Base-by-base conservation (phyloP, 1,284 basidiomycete species). In the Cutaneotrichosporon spelunceum region DNA sequence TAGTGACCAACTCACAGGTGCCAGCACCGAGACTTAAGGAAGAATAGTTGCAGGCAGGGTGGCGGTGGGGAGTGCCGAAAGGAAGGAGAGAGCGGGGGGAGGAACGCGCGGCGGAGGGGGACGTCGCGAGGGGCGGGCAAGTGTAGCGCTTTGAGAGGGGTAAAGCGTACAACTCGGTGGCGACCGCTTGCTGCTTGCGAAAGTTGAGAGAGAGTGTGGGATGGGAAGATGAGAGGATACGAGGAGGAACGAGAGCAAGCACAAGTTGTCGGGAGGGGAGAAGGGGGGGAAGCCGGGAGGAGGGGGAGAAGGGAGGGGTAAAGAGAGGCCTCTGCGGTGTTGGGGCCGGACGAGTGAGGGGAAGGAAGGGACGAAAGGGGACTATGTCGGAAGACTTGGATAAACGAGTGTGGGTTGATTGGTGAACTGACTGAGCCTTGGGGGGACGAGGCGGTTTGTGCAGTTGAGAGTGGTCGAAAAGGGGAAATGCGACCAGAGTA, bases 11-110 rank as follows among this genome's bases (percentile, higher is more conserved):
- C 52, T 53, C 33, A 53, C 30, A n/a, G n/a, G 29, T n/a, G 50
- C 52, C 52, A 34, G 34, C 52, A 53, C 52, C 52, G 52, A 36
- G 30, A 33, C 52, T 53, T 53, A 34, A 53, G n/a, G 47, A 53
- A 53, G 29, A 21, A 24, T 24, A 21, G 11, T 13, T 11, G 47
- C 26, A 36, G 39, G 57, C 29, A 27, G 13, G n/a, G 21, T 49
- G 11, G 45, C 45, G 34, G 47, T 34, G 48, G 39, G 44, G 48
- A 50, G 49, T 54, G 49, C 47, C 36, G 34, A 27, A 27, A 24
- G 24, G 24, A 49, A 27, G 24, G 24, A 48, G 47, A 19, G 47
- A 27, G 11, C 30, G 30, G 30, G 30, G 30, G 16, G 16, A 13
- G 11, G 14, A 19, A 39, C 9, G 16, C 36, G 36, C 7, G 34